Conservation (phyloP, 2,329 filamentous ascomycete species). For the Xylariaceae sp. region DNA sequence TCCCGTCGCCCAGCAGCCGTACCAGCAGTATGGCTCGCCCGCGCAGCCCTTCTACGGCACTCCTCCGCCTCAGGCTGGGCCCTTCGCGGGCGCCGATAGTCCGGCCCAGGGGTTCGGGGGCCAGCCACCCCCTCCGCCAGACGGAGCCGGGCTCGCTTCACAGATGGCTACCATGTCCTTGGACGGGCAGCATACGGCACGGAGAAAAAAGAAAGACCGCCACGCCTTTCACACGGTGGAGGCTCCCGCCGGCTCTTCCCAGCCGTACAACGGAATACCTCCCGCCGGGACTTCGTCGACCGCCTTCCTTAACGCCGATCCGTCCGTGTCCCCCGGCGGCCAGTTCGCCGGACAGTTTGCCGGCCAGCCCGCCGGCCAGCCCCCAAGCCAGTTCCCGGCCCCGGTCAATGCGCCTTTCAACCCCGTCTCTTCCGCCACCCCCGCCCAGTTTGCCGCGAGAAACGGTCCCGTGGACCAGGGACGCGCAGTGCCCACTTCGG, state of each 20-base stretch:
- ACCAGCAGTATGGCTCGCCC: constrained; percentile 42
- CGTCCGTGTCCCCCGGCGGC: constrained; percentile 33
- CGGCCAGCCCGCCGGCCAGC: constrained; percentile 21
- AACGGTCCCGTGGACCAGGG: constrained; percentile 28
- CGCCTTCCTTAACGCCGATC: constrained; percentile 51
- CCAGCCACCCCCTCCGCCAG: constrained; percentile 30
- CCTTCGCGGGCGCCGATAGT: constrained; percentile 23
- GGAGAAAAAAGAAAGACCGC: constrained; percentile 86
- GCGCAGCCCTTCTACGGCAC: constrained; percentile 34
- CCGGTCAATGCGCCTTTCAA: constrained; percentile 46
- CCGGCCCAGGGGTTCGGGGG: constrained; percentile 26
- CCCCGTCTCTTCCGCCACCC: constrained; percentile 32
- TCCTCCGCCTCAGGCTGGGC: constrained; percentile 24
- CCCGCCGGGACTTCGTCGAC: constrained; percentile 47
- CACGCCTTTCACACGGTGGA: constrained; percentile 89
- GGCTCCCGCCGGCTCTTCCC: constrained; percentile 57
- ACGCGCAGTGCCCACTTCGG: constrained; percentile 46
- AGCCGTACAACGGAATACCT: constrained; percentile 63
- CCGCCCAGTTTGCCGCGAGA: constrained; percentile 39
- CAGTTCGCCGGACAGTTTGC: constrained; percentile 37
- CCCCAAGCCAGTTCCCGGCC: constrained; percentile 55
- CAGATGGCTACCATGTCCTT: constrained; percentile 76
- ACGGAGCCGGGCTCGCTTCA: constrained; percentile 46
- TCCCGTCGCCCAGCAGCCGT: constrained; percentile 45
- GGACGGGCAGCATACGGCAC: constrained; percentile 43